Conservation (phyloP, 495 filamentous ascomycete species). For the Lasiosphaeria ovina region DNA sequence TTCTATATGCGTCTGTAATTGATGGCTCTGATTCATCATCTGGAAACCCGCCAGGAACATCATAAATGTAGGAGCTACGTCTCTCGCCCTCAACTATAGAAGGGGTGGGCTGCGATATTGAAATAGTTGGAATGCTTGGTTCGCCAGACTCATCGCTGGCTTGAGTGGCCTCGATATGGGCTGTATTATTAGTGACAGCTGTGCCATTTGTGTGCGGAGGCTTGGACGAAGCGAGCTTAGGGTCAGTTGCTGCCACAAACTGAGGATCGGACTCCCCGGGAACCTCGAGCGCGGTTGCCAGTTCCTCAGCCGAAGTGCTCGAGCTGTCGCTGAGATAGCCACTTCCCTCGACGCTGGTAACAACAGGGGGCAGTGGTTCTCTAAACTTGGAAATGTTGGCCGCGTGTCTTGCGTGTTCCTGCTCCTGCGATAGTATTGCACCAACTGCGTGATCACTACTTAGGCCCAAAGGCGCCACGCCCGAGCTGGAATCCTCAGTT, state of each 20-base stretch:
- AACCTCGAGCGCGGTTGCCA: constrained; percentile 9
- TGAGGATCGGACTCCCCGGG: constrained; percentile 6
- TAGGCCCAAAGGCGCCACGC: constrained; percentile 30
- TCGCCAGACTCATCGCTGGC: constrained; percentile 16
- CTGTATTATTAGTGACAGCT: background rate
- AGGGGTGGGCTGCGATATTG: constrained; percentile 36
- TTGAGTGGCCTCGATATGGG: background rate
- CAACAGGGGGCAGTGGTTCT: constrained; percentile 64
- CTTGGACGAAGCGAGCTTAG: background rate
- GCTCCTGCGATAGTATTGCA: constrained; percentile 47
- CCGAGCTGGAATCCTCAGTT: constrained; percentile 9
- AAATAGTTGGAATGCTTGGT: constrained; percentile 34
- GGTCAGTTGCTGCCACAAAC: background rate
- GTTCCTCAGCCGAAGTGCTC: constrained; percentile 18
- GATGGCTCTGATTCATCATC: constrained; percentile 34
- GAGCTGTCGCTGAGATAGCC: constrained; percentile 53
- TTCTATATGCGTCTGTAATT: constrained; percentile 3
- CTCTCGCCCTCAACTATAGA: constrained; percentile 11
- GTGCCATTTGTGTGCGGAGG: background rate
- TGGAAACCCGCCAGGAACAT: constrained; percentile 47
- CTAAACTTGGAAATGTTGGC: constrained; percentile 48
- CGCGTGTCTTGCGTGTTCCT: constrained; percentile 40
- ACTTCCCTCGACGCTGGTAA: constrained; percentile 62
- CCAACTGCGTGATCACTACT: constrained; percentile 68
- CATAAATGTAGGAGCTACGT: constrained; percentile 26